These are phyloP conservation scores for Phytophthora litchii DNA, from an alignment of 352 stramenopile genomes.

Conservation along the genomic window DNA sequence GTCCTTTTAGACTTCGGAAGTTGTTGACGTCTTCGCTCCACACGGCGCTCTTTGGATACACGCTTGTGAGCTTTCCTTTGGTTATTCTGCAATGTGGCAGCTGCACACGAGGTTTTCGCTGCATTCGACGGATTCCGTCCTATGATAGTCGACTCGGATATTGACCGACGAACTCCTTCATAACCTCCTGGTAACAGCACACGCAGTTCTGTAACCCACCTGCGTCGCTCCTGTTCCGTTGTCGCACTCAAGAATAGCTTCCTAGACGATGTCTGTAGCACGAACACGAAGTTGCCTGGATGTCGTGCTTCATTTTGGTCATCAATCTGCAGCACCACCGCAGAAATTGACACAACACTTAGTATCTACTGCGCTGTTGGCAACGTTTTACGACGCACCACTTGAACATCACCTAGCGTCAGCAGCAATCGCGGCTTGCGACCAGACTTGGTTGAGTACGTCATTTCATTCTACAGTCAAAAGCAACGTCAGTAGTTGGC, in stretches of 20 bases:
- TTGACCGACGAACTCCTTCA: slow-evolving; percentile 18
- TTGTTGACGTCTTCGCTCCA: slow-evolving; percentile 62
- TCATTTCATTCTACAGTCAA: slow-evolving; percentile 56
- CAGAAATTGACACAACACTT: background rate
- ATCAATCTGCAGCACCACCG: slow-evolving; percentile 54
- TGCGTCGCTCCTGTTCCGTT: slow-evolving; percentile 74
- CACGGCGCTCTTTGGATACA: slow-evolving; percentile 66
- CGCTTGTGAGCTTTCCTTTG: slow-evolving; percentile 32
- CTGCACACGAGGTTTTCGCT: slow-evolving; percentile 29
- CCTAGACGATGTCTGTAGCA: slow-evolving; percentile 55
- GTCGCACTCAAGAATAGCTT: slow-evolving; percentile 74
- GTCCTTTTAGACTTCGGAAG: slow-evolving; percentile 76
- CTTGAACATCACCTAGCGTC: slow-evolving; percentile 56
- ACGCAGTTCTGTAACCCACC: slow-evolving; percentile 68
- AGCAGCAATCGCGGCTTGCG: slow-evolving; percentile 65
- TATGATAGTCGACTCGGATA: slow-evolving; percentile 33
- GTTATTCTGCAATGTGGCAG: slow-evolving; percentile 29
- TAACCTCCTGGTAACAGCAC: slow-evolving; percentile 39
- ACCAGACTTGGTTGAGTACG: slow-evolving; percentile 87
- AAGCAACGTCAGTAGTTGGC: background rate
- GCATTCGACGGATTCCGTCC: slow-evolving; percentile 51
- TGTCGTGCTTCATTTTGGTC: slow-evolving; percentile 85
- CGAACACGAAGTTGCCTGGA: slow-evolving; percentile 79
- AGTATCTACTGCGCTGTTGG: background rate
- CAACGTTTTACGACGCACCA: slow-evolving; percentile 46